Evolutionary conservation across 495 filamentous ascomycete genomes (phyloP).

Genomic region (Penicillium atrosanguineum): DNA sequence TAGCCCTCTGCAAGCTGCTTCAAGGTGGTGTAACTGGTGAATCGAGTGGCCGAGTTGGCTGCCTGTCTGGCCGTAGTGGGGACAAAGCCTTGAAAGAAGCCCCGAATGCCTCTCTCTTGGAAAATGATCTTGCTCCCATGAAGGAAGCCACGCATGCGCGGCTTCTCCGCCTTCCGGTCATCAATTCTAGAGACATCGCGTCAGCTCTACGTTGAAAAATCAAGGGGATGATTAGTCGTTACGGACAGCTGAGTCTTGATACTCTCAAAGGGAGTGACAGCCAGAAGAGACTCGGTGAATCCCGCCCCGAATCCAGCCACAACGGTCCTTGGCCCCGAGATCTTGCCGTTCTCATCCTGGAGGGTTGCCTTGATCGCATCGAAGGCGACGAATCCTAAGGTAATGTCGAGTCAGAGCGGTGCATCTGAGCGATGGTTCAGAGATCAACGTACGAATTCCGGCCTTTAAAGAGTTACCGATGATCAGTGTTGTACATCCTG

Average conservation of each 20-base stretch:
- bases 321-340: conserved; percentile 86
- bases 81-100: conserved; percentile 96
- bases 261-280: conserved; percentile 95
- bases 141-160: conserved; percentile 87
- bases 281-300: conserved; percentile 87
- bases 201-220: neutral
- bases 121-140: conserved; percentile 85
- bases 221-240: neutral
- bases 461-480: conserved; percentile 96
- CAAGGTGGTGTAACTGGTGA: conserved; percentile 84
- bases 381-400: conserved; percentile 89
- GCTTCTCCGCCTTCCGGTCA: conserved; percentile 84
- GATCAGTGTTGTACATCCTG: conserved; percentile 94
- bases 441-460: conserved; percentile 69
- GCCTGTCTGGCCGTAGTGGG: conserved; percentile 93
- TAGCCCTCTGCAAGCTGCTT: conserved; percentile 91
- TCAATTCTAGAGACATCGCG: conserved; percentile 63
- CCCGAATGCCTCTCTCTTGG: conserved; percentile 80
- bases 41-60: conserved; percentile 87
- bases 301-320: conserved; percentile 94
- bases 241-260: conserved; percentile 90
- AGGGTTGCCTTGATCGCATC: conserved; percentile 85
- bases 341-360: conserved; percentile 79
- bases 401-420: neutral
- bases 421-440: neutral